Base-by-base conservation (phyloP, 306 rosid genomes). In the Cucurbita maxima region DNA sequence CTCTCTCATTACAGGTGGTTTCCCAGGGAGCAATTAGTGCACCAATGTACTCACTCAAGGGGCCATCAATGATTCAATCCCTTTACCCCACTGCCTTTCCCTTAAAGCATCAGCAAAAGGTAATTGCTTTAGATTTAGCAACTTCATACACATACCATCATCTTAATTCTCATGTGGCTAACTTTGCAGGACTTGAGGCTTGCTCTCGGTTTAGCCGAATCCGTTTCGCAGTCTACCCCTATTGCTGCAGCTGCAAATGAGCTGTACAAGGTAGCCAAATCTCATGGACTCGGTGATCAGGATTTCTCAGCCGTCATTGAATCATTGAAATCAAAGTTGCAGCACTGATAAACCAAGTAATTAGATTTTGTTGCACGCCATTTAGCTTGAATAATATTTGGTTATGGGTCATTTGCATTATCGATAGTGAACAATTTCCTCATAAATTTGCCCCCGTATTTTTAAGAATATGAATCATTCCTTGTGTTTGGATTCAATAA, bases 241-340 rank as follows among this genome's bases (percentile, higher is more conserved):
- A 85, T 94, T 67, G 97, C 98, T 30, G 96, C 97, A 14, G 96
- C 98, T 75, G 87, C 98, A 44, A 94, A 94, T 82, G 98, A 94
- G 69, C 82, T 94, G 11, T 94, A 89, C 71, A 90, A 94, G 82
- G 97, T 94, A 64, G 98, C 98, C 63, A 94, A 90, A 70, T 90
- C 96, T 8, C 79, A 86, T 22, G 98, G 97, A 72, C 90, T 89
- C 36, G 77, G 92, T 40, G 97, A 94, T 77, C 84, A 89, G 52
- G 98, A 94, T 82, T 94, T 94, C 80, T 94, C 98, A 66, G 98
- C 98, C 4, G 97, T 94, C 80, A 85, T 94, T 61, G 96, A 94
- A 84, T 87, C 96, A 34, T 83, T 94, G 82, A 94, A 89, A 80
- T 78, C 92, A 62, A 90, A 84, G 84, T 56, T 84, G 76, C 83